These are phyloP conservation scores for Daedaleopsis nitida DNA, from an alignment of 768 basidiomycete species.

Conservation along the genomic window DNA sequence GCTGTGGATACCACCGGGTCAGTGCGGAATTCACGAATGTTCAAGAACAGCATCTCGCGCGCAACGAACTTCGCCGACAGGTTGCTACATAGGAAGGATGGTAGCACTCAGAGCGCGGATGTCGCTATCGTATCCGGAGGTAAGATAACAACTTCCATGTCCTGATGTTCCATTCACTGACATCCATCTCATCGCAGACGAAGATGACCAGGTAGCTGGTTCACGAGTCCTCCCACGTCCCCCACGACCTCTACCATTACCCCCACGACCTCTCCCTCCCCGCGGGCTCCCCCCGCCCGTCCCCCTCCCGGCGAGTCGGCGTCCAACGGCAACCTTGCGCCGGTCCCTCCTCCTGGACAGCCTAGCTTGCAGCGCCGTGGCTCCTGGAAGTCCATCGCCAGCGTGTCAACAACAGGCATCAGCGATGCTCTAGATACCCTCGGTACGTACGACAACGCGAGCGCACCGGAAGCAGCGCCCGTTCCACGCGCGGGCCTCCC, in stretches of 20 bases:
- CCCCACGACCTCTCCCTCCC: slow-evolving; percentile 12
- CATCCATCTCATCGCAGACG: slow-evolving; percentile 8
- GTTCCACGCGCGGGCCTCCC: slow-evolving; percentile 3
- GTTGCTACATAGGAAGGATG: slow-evolving; percentile 25
- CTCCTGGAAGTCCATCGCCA: slow-evolving; percentile 19
- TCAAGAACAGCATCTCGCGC: slow-evolving; percentile 28
- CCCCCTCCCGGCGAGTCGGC: slow-evolving; percentile 1
- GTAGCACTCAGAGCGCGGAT: slow-evolving; percentile 17
- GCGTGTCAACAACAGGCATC: slow-evolving; percentile 22
- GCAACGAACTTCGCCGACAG: slow-evolving; percentile 29
- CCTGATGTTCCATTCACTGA: background rate
- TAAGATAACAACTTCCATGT: background rate
- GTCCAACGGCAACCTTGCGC: slow-evolving; percentile 4
- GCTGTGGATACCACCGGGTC: slow-evolving; percentile 30
- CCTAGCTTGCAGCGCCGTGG: slow-evolving; percentile 13
- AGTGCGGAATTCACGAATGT: slow-evolving; percentile 35
- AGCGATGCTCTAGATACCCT: slow-evolving; percentile 53
- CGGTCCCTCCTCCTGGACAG: slow-evolving; percentile 8
- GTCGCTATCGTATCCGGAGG: slow-evolving; percentile 20
- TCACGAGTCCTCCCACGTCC: slow-evolving; percentile 14
- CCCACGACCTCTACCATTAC: slow-evolving; percentile 17
- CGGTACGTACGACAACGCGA: slow-evolving; percentile 68
- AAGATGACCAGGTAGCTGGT: slow-evolving; percentile 13
- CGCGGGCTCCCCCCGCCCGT: slow-evolving; percentile 14
- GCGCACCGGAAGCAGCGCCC: slow-evolving; percentile 48